phyloP scores from a whole-genome alignment of 805 yeast species.

The Saccharomycopsis guyanensis region DNA sequence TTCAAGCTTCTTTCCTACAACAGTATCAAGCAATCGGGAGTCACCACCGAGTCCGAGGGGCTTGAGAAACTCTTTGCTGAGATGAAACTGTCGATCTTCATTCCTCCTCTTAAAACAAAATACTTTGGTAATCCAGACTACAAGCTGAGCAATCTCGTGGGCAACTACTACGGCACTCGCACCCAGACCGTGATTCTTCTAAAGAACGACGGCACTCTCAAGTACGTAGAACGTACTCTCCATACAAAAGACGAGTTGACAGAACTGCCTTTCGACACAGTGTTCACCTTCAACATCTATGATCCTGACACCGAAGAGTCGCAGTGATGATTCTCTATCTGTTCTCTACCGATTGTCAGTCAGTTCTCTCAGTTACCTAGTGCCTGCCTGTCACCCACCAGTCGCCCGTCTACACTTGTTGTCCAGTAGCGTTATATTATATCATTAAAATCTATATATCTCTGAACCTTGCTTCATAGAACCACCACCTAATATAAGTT shows the following conservation, averaged over 20 bases:
- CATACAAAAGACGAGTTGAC: slow-evolving; percentile 27
- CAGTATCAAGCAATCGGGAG: slow-evolving; percentile 22
- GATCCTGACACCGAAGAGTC: slow-evolving; percentile 12
- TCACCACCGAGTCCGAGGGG: background rate
- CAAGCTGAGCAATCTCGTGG: slow-evolving; percentile 29
- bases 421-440: no score
- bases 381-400: no score
- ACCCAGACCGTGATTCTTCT: slow-evolving; percentile 74
- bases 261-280: slow-evolving; percentile 4
- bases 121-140: slow-evolving; percentile 24
- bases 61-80: slow-evolving; percentile 31
- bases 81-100: slow-evolving; percentile 54
- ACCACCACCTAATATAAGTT: no score
- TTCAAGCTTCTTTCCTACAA: slow-evolving; percentile 49
- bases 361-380: no score
- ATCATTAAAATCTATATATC: no score
- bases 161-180: slow-evolving; percentile 73
- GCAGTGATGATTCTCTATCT: background rate
- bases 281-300: slow-evolving; percentile 20
- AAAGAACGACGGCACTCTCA: slow-evolving; percentile 40
- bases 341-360: no score
- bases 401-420: no score
- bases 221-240: slow-evolving; percentile 55
- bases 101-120: slow-evolving; percentile 52
- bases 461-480: no score